Evolutionary conservation across 2,329 filamentous ascomycete genomes (phyloP).

Genomic region (Herpomyces periplanetae): DNA sequence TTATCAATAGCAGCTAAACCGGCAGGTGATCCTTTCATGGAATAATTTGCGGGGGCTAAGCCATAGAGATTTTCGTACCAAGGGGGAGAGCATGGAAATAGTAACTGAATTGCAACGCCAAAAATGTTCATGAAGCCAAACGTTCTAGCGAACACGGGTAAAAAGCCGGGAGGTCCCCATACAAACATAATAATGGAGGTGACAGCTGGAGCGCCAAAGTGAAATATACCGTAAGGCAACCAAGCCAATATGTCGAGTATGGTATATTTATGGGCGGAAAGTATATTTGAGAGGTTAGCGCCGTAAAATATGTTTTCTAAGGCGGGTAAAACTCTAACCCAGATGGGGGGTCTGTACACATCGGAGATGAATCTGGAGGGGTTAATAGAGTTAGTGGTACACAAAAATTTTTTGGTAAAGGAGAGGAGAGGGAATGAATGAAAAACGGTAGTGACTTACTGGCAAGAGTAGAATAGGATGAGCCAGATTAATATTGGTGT

Average conservation of each 20-base stretch:
- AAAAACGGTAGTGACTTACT: conserved; percentile 18
- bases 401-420: neutral
- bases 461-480: conserved; percentile 62
- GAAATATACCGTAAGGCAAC: conserved; percentile 65
- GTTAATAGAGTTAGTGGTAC: conserved; percentile 1
- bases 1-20: conserved; percentile 58
- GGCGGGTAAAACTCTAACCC: conserved; percentile 70
- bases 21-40: conserved; percentile 54
- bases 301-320: conserved; percentile 89
- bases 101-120: conserved; percentile 50
- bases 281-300: conserved; percentile 73
- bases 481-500: conserved; percentile 53
- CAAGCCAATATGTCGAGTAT: conserved; percentile 58
- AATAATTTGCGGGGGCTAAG: conserved; percentile 59
- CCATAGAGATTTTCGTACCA: conserved; percentile 92
- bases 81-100: conserved; percentile 72
- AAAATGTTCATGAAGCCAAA: conserved; percentile 77
- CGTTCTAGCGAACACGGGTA: conserved; percentile 42
- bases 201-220: conserved; percentile 52
- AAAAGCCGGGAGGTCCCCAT: conserved; percentile 48
- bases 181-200: conserved; percentile 45
- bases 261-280: conserved; percentile 53
- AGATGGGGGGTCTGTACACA: conserved; percentile 64
- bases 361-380: conserved; percentile 36
- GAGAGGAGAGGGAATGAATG: conserved; percentile 1